Conservation (phyloP, 1,284 basidiomycete species). For the Papiliotrema fonsecae region DNA sequence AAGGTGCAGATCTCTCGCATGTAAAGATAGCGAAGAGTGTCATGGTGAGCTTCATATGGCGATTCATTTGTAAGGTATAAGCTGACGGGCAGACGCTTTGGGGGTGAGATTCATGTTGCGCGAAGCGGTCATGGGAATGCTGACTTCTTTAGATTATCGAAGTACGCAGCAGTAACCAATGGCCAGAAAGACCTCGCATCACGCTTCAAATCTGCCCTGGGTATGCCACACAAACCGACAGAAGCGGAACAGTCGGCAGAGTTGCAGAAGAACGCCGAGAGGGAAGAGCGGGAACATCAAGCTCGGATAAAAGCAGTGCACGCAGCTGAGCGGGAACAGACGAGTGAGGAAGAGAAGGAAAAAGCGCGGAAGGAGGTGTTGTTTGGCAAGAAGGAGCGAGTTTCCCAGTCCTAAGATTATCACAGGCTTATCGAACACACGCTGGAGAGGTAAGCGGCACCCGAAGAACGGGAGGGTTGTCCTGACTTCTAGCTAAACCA, state of each 20-base stretch:
- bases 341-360: slow-evolving; percentile 11
- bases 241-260: slow-evolving; percentile 23
- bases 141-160: slow-evolving; percentile 30
- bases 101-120: slow-evolving; percentile 10
- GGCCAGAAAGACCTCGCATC: slow-evolving; percentile 29
- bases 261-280: slow-evolving; percentile 19
- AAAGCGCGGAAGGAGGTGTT: slow-evolving; percentile 15
- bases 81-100: slow-evolving; percentile 12
- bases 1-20: slow-evolving; percentile 60
- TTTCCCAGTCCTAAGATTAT: too few relatives aligned
- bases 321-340: slow-evolving; percentile 13
- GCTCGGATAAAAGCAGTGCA: slow-evolving; percentile 14
- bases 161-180: slow-evolving; percentile 40
- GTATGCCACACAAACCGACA: slow-evolving; percentile 23
- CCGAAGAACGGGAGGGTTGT: too few relatives aligned
- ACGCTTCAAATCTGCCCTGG: slow-evolving; percentile 22
- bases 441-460: too few relatives aligned
- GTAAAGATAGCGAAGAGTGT: slow-evolving; percentile 60
- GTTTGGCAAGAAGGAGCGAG: slow-evolving; percentile 14
- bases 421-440: too few relatives aligned
- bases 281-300: slow-evolving; percentile 22
- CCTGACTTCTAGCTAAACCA: too few relatives aligned
- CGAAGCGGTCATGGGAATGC: neutral
- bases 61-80: neutral
- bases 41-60: slow-evolving; percentile 16